Evolutionary conservation across 2,329 filamentous ascomycete genomes (phyloP).

Genomic region (Penicillium oxalicum): DNA sequence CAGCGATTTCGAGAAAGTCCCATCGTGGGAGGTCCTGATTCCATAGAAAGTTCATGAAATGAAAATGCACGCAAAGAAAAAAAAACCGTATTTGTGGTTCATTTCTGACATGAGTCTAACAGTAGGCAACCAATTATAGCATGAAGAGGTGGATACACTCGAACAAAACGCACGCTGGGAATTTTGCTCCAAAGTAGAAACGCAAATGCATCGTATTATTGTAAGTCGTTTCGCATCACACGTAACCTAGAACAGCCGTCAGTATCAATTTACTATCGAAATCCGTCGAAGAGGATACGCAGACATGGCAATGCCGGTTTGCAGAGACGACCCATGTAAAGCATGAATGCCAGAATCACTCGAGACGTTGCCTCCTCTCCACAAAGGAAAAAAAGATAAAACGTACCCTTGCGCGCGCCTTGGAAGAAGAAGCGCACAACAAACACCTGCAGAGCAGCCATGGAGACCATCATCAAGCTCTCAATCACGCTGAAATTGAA

Average conservation of each 20-base stretch:
- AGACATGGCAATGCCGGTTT: no score
- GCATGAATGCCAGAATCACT: background rate
- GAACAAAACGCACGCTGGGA: slow-evolving; percentile 9
- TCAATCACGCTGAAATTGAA: slow-evolving; percentile 97
- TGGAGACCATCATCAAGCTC: slow-evolving; percentile 81
- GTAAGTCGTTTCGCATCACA: slow-evolving; percentile 30
- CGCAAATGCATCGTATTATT: slow-evolving; percentile 27
- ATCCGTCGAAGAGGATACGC: no score
- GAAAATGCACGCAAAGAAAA: background rate
- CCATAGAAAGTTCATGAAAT: no score
- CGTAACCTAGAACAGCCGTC: slow-evolving; percentile 26
- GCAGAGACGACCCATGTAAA: no score
- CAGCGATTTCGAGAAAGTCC: no score
- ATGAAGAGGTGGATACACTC: slow-evolving; percentile 8
- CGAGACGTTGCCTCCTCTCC: background rate
- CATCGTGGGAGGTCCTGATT: no score
- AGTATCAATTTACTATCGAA: background rate
- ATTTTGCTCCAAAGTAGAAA: slow-evolving; percentile 7
- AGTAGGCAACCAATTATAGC: slow-evolving; percentile 8
- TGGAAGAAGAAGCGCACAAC: slow-evolving; percentile 99
- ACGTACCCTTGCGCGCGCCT: slow-evolving; percentile 62
- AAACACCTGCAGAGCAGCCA: slow-evolving; percentile 95
- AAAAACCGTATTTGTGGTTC: slow-evolving; percentile 6
- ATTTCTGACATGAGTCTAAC: slow-evolving; percentile 5
- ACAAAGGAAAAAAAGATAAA: background rate